These are phyloP conservation scores for Curvularia lunata DNA, from an alignment of 2,329 filamentous ascomycete genomes.

Conservation along the genomic window DNA sequence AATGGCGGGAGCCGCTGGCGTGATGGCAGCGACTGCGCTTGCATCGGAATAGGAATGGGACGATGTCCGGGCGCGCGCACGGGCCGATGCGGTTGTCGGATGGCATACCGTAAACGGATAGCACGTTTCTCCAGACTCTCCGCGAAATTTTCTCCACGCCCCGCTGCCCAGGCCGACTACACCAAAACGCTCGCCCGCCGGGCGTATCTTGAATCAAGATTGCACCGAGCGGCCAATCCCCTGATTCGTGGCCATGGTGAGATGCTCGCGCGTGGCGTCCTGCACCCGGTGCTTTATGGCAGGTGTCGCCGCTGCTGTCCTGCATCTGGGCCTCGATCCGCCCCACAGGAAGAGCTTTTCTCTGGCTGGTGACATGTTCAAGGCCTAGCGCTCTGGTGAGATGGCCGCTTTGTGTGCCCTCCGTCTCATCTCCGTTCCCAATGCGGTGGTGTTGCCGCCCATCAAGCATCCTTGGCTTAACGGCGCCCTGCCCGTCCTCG, in stretches of 20 bases:
- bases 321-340: conserved; percentile 27
- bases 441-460: conserved; percentile 15
- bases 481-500: conserved; percentile 23
- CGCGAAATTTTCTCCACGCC: conserved; percentile 24
- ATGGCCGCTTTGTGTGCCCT: neutral
- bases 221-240: conserved; percentile 5
- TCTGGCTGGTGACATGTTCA: conserved; percentile 1
- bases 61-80: conserved; percentile 15
- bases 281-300: conserved; percentile 19
- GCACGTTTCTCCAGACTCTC: conserved; percentile 23
- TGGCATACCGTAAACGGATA: conserved; percentile 17
- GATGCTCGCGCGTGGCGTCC: conserved; percentile 4
- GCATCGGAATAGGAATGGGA: conserved; percentile 25
- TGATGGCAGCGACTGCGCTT: conserved; percentile 10
- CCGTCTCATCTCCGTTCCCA: conserved; percentile 11
- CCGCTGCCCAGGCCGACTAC: conserved; percentile 10
- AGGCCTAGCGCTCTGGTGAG: conserved; percentile 3
- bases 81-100: conserved; percentile 15
- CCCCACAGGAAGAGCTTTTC: conserved; percentile 10
- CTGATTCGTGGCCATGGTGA: conserved; percentile 17
- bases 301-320: conserved; percentile 23
- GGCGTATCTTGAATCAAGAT: conserved; percentile 10
- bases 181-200: conserved; percentile 6
- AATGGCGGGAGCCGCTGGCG: conserved; percentile 10
- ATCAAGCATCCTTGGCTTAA: conserved; percentile 31